Evolutionary conservation across 2,329 filamentous ascomycete genomes (phyloP), one percentile per base, ranked within the genome.

Genomic region (Blumeria graminis): DNA sequence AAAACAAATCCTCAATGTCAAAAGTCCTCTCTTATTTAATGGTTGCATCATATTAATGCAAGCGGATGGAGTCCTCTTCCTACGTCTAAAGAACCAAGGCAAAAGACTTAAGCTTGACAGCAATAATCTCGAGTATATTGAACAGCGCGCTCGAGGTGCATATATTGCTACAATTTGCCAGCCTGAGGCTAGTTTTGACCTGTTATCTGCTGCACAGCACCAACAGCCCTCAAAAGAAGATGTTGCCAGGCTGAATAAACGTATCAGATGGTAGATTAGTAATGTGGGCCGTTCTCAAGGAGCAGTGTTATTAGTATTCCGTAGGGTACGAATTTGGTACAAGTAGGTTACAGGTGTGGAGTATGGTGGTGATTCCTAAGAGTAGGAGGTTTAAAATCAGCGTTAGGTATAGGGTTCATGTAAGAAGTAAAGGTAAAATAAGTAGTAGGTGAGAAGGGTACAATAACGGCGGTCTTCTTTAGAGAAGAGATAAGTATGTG

Each of bases 141-240:
- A 34, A 18, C 55, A 56, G 7, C 55, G 55, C 5, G 41, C 55
- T 35, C 55, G 39, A 10, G 55, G 55, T 9, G 55, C 55, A 18
- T 56, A 56, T 33, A 6, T 56, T 35, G 16, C 54, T 6, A 46
- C 41, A 34, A 34, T 45, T n/a, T 56, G 41, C 28, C 54, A n/a
- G n/a, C n/a, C n/a, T n/a, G n/a, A 55, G 43, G 53, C 53, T 7
- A 22, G 9, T 6, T n/a, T n/a, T 41, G 38, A 41, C 16, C 38
- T 41, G 13, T 41, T n/a, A 41, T 11, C 38, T 13, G 38, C 38
- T 3, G 38, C 38, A 7, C 38, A 41, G 16, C 38, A 41, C 16
- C 13, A 41, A 7, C 3, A 41, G 16, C 3, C 38, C 3, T 41
- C 38, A 13, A 41, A 7, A 7, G 3, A 41, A 7, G 9, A 41